Evolutionary conservation across 306 rosid genomes (phyloP).

Genomic region (Ormosia emarginata): DNA sequence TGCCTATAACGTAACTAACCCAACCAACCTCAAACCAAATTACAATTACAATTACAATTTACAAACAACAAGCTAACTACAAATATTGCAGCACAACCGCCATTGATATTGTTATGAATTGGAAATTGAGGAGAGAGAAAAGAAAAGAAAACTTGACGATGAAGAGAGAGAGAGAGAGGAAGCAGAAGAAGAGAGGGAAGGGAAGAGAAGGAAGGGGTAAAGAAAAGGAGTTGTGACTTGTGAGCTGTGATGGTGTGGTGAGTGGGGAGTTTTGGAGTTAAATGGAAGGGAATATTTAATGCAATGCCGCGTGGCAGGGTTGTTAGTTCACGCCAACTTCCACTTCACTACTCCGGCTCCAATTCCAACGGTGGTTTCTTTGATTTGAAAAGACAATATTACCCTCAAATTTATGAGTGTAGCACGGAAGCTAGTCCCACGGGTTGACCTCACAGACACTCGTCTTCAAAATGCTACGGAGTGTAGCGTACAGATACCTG

Average conservation of each 20-base stretch:
- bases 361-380: not conserved
- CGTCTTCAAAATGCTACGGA: too few relatives aligned
- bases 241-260: not conserved
- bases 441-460: too few relatives aligned
- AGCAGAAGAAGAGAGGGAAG: too few relatives aligned
- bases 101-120: conserved; percentile 10
- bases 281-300: conserved; percentile 20
- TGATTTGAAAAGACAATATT: not conserved
- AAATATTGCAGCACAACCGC: conserved; percentile 5
- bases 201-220: not conserved
- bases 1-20: conserved; percentile 4
- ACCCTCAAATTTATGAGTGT: not conserved
- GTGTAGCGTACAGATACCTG: too few relatives aligned
- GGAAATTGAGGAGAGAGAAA: conserved; percentile 28
- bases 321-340: conserved; percentile 40
- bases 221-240: not conserved
- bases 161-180: not conserved
- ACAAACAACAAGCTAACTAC: not conserved
- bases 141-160: not conserved
- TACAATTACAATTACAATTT: too few relatives aligned
- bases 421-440: too few relatives aligned
- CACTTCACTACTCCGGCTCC: not conserved
- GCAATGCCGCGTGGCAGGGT: conserved; percentile 27
- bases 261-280: conserved; percentile 15
- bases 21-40: not conserved